Evolutionary conservation across 2,329 filamentous ascomycete genomes (phyloP).

Genomic region (Scopulariopsis brevicaulis): DNA sequence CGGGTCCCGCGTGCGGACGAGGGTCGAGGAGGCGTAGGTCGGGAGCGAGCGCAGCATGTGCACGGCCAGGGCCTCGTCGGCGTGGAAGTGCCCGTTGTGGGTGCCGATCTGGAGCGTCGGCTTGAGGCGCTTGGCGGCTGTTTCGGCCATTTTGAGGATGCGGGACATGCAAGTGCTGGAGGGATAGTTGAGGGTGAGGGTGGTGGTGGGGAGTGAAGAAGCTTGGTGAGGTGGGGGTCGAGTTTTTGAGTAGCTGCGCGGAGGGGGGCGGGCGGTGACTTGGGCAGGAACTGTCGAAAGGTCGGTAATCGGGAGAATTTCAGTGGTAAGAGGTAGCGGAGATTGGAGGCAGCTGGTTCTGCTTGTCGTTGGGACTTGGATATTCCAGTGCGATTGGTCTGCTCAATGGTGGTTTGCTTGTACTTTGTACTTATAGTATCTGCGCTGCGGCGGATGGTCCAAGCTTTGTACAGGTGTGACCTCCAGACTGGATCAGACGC

Average conservation of each 20-base stretch:
- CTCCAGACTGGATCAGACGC: no score
- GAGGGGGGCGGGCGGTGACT: not conserved
- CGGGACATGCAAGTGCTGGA: constrained; percentile 1
- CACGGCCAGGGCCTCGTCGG: constrained; percentile 93
- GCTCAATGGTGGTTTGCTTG: no score
- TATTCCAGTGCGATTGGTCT: no score
- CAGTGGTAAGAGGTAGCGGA: no score
- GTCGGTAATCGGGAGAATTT: no score
- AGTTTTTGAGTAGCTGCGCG: not conserved
- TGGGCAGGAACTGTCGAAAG: not conserved
- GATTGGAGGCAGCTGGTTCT: no score
- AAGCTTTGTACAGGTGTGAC: not conserved
- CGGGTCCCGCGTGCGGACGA: constrained; percentile 83
- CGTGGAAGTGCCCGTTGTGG: constrained; percentile 97
- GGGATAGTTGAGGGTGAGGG: not conserved
- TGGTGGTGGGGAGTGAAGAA: not conserved
- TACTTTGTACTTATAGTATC: not conserved
- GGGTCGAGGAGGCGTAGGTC: constrained; percentile 58
- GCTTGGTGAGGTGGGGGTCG: not conserved
- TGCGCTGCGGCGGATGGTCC: not conserved
- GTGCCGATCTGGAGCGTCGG: constrained; percentile 59
- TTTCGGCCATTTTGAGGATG: constrained; percentile 5
- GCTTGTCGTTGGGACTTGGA: no score
- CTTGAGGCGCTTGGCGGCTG: constrained; percentile 5
- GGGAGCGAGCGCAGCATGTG: constrained; percentile 90